Evolutionary conservation across 2,329 filamentous ascomycete genomes (phyloP).

Genomic region (Nemania bipapillata): DNA sequence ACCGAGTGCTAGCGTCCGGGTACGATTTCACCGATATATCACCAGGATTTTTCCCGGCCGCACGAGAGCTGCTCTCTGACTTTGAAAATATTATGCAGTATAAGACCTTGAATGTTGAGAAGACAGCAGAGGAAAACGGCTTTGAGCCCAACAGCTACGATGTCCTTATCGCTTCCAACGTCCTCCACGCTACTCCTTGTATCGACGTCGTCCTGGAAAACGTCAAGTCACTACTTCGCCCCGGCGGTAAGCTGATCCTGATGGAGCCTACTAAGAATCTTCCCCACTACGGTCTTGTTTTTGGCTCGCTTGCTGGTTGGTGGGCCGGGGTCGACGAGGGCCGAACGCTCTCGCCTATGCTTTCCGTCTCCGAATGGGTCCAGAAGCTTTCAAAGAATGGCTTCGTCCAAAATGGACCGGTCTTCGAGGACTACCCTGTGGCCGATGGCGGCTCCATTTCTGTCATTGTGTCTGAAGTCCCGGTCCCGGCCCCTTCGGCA

Average conservation of each 20-base stretch:
- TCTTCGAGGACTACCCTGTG: constrained; percentile 39
- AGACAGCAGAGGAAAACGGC: too few species aligned
- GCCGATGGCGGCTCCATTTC: too few species aligned
- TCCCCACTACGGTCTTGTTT: constrained; percentile 6
- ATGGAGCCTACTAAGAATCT: constrained; percentile 14
- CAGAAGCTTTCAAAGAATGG: too few species aligned
- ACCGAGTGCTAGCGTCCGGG: constrained; percentile 20
- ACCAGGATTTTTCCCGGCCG: constrained; percentile 44
- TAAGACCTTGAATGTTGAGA: constrained; percentile 32
- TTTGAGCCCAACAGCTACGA: constrained; percentile 35
- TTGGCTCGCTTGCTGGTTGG: constrained; percentile 29
- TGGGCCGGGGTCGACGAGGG: constrained; percentile 28
- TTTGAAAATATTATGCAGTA: constrained; percentile 35
- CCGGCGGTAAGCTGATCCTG: constrained; percentile 27
- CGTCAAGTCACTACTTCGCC: constrained; percentile 24
- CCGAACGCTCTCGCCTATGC: constrained; percentile 26
- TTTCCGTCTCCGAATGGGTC: constrained; percentile 36
- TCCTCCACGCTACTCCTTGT: constrained; percentile 35
- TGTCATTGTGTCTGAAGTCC: too few species aligned
- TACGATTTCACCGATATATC: constrained; percentile 46
- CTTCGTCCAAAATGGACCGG: constrained; percentile 27
- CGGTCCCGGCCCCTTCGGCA: too few species aligned
- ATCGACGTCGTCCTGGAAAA: constrained; percentile 20
- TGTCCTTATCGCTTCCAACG: constrained; percentile 41
- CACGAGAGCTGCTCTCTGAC: too few species aligned